These are phyloP conservation scores for Lindgomyces ingoldianus DNA, from an alignment of 495 filamentous ascomycete species.

Conservation along the genomic window DNA sequence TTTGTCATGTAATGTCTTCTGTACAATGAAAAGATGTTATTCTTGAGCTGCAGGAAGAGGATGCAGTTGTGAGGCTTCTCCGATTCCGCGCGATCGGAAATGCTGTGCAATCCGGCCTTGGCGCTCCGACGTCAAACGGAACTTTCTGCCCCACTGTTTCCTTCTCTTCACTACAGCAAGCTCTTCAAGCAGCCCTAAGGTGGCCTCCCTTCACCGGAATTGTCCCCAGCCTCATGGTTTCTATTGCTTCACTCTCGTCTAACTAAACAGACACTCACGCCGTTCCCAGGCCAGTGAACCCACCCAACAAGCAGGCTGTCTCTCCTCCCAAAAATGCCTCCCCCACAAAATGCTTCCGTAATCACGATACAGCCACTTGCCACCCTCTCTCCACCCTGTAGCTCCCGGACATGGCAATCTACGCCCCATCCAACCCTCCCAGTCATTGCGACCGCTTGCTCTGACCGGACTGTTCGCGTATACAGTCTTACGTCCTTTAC, in stretches of 20 bases:
- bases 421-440: slow-evolving; percentile 84
- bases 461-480: slow-evolving; percentile 80
- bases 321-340: slow-evolving; percentile 33
- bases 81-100: slow-evolving; percentile 1
- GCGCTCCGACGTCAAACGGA: not conserved
- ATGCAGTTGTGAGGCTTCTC: not conserved
- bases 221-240: not conserved
- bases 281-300: no score
- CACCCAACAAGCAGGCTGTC: no score
- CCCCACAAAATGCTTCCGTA: slow-evolving; percentile 9
- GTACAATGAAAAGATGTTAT: not conserved
- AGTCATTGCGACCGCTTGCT: slow-evolving; percentile 83
- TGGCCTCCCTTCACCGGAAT: not conserved
- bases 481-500: slow-evolving; percentile 81
- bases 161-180: not conserved
- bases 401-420: slow-evolving; percentile 79
- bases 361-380: slow-evolving; percentile 42
- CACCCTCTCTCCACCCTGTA: slow-evolving; percentile 66
- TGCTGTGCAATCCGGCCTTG: not conserved
- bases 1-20: not conserved
- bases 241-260: not conserved
- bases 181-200: not conserved
- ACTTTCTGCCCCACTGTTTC: not conserved
- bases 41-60: no score
- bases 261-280: no score